A percentile compares a stretch with the other conserved stretches of the same genome.
Evolutionary conservation across 306 rosid genomes (phyloP).

Genomic region (Quercus glauca): DNA sequence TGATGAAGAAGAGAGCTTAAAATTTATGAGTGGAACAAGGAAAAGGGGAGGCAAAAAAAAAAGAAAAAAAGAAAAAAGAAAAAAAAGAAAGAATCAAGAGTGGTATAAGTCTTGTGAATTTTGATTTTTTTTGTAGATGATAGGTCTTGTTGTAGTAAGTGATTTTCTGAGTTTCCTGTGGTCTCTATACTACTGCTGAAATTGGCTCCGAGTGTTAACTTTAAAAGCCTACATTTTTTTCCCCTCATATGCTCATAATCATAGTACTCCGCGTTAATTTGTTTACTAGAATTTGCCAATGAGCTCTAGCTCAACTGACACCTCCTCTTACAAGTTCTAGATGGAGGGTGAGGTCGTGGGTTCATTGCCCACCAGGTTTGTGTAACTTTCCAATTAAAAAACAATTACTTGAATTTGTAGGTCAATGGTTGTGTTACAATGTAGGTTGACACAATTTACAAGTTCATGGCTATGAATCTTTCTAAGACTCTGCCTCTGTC

Average conservation of each 20-base stretch:
- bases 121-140: not conserved
- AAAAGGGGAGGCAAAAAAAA: not conserved
- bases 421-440: too few relatives aligned
- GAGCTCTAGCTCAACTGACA: too few relatives aligned
- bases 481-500: constrained; percentile 12
- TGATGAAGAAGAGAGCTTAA: not conserved
- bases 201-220: not conserved
- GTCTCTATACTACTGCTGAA: not conserved
- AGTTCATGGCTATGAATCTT: constrained; percentile 11
- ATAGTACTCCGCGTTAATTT: not conserved
- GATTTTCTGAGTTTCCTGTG: not conserved
- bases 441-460: constrained; percentile 1
- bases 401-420: not conserved
- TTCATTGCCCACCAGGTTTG: too few relatives aligned
- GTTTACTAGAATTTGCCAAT: not conserved
- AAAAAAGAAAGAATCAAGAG: not conserved
- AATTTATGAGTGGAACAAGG: not conserved
- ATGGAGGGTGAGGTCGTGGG: too few relatives aligned
- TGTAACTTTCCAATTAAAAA: too few relatives aligned
- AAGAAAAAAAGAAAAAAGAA: too few relatives aligned
- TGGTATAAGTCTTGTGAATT: not conserved
- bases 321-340: too few relatives aligned
- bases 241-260: too few relatives aligned
- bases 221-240: not conserved
- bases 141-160: not conserved